These are phyloP conservation scores for Claviceps sp. DNA, from an alignment of 2,329 filamentous ascomycete genomes.

Conservation along the genomic window DNA sequence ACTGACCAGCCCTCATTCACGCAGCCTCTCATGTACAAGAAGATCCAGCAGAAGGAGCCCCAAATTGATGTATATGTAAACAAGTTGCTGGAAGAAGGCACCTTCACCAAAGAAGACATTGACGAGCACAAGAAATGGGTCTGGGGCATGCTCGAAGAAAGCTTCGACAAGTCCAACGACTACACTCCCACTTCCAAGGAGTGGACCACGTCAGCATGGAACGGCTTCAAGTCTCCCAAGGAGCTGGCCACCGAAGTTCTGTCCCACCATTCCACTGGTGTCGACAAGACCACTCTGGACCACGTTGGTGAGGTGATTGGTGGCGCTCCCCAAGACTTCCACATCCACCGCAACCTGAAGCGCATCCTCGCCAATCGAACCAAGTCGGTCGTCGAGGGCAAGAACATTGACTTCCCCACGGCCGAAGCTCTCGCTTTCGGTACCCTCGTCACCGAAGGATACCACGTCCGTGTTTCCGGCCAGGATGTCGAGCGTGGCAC, in stretches of 20 bases:
- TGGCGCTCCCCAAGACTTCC: slow-evolving; percentile 69
- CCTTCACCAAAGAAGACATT: slow-evolving; percentile 93
- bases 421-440: slow-evolving; percentile 94
- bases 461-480: slow-evolving; percentile 93
- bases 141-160: slow-evolving; percentile 97
- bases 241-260: slow-evolving; percentile 90
- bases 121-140: slow-evolving; percentile 99
- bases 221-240: slow-evolving; percentile 98
- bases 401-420: slow-evolving; percentile 95
- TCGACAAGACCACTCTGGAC: slow-evolving; percentile 59
- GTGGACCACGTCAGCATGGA: slow-evolving; percentile 98
- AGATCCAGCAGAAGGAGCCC: slow-evolving; percentile 70
- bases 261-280: slow-evolving; percentile 77
- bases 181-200: slow-evolving; percentile 95
- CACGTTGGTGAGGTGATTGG: slow-evolving; percentile 76
- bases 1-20: slow-evolving; percentile 99
- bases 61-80: slow-evolving; percentile 87
- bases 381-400: slow-evolving; percentile 83
- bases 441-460: slow-evolving; percentile 77
- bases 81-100: slow-evolving; percentile 81
- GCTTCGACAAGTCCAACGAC: slow-evolving; percentile 93
- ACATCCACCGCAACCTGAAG: slow-evolving; percentile 88
- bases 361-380: slow-evolving; percentile 82
- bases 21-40: slow-evolving; percentile 99
- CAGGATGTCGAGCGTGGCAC: slow-evolving; percentile 99